Conservation (phyloP, 441 rosid genomes). For the Erodium texanum region DNA sequence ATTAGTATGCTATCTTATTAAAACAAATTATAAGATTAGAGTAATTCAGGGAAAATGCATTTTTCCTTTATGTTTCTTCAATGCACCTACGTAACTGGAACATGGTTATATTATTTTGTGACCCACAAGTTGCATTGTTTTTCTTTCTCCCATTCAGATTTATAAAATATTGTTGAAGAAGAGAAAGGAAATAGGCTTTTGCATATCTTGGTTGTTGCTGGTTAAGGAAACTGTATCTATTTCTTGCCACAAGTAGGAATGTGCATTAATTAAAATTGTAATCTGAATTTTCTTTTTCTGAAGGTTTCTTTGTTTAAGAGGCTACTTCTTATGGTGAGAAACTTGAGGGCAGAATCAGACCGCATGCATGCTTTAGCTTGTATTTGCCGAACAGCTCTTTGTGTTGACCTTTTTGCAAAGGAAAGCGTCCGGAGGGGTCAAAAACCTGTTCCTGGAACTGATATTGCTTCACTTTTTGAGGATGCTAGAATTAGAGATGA, state of each 20-base stretch:
- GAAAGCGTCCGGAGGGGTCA: constrained; percentile 98
- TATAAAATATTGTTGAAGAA: not conserved
- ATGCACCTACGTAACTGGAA: not conserved
- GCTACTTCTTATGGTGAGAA: constrained; percentile 95
- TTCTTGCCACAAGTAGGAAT: constrained; percentile 3
- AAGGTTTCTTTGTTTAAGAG: constrained; percentile 94
- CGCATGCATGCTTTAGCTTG: constrained; percentile 99
- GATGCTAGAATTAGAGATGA: constrained; percentile 87
- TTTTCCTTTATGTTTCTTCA: not conserved
- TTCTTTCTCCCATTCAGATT: not conserved
- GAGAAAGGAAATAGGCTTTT: not conserved
- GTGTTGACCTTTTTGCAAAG: constrained; percentile 95
- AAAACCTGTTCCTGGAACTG: constrained; percentile 96
- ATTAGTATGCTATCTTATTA: not conserved
- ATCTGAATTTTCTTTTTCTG: constrained; percentile 19
- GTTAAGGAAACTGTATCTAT: not conserved
- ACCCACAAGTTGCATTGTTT: not conserved
- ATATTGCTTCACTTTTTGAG: constrained; percentile 91
- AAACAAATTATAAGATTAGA: not conserved
- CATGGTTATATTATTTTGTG: not conserved
- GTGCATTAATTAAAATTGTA: constrained; percentile 18
- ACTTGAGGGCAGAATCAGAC: constrained; percentile 96
- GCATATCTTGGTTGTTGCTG: not conserved
- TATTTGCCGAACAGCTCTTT: constrained; percentile 93
- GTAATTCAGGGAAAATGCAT: not conserved